Percentiles rank a stretch among this genome's conserved stretches.
These are phyloP conservation scores for Macroventuria anomochaeta DNA, from an alignment of 2,329 filamentous ascomycete genomes.

Conservation along the genomic window DNA sequence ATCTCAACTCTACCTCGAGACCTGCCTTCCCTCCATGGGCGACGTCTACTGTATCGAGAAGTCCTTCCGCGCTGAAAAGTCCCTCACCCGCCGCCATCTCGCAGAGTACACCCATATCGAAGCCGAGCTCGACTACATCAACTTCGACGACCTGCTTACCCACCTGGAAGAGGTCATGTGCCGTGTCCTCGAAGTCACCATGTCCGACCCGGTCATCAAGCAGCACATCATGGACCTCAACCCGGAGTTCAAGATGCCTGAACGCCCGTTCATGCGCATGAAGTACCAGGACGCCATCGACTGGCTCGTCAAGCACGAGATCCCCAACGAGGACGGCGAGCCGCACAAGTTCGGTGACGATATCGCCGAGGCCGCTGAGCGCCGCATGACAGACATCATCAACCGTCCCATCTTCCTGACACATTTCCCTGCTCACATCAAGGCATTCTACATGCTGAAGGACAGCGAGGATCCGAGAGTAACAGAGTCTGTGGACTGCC, in stretches of 20 bases:
- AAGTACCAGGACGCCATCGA: conserved; percentile 91
- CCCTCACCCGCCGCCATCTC: conserved; percentile 88
- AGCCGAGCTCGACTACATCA: conserved; percentile 94
- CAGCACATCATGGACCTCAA: conserved; percentile 84
- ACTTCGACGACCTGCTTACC: conserved; percentile 83
- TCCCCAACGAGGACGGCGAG: conserved; percentile 90
- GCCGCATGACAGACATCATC: conserved; percentile 95
- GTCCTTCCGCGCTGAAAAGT: conserved; percentile 98
- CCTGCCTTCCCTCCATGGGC: conserved; percentile 85
- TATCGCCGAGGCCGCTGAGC: conserved; percentile 96
- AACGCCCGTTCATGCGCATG: conserved; percentile 92
- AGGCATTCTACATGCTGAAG: conserved; percentile 99
- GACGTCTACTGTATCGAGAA: conserved; percentile 98
- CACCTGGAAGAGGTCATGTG: conserved; percentile 91
- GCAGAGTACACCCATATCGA: conserved; percentile 98
- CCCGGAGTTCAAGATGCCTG: conserved; percentile 83
- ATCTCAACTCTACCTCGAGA: conserved; percentile 97
- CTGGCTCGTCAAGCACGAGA: conserved; percentile 89
- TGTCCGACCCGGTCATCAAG: conserved; percentile 75
- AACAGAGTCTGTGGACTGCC: conserved; percentile 87
- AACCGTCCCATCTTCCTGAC: conserved; percentile 95
- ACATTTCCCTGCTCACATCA: conserved; percentile 96
- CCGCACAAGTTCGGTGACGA: conserved; percentile 94
- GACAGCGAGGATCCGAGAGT: conserved; percentile 79
- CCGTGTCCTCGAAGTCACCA: conserved; percentile 77